Base-by-base conservation (phyloP, 805 yeast species). In the Starmerella sirachaensis region DNA sequence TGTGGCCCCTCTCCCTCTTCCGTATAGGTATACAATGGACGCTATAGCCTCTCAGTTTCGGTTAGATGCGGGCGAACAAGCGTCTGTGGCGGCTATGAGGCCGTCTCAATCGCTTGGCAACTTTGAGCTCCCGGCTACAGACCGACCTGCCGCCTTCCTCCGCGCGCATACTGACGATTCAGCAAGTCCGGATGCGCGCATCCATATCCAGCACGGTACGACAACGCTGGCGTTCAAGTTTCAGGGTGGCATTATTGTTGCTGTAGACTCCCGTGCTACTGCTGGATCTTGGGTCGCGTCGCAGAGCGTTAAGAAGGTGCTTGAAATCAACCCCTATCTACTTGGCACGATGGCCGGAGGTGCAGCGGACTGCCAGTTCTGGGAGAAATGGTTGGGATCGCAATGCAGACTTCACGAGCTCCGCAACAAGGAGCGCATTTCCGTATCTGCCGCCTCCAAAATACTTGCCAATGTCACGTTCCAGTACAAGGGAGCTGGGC, bases 291-390 rank as follows among this genome's bases (percentile, higher is more conserved):
- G 96, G 96, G 79, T 91, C 52, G 97, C 96, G 16, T 85, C 96
- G 12, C 96, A 86, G 60, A 85, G 96, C 3, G 98, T 91, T 47
- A 88, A 88, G 63, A 91, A 91, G 62, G 98, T 91, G 39, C 85
- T 91, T 54, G 88, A 88, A 61, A 91, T 91, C 63, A 91, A 91
- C 61, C 95, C 96, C 37, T 80, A 82, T 59, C 64, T 91, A 47
- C 69, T 91, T 52, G 98, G 98, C 48, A 91, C 98, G 16, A 77
- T 91, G 95, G 98, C 98, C 23, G 98, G 98, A 64, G 97, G 97
- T 66, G 98, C 98, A 34, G 97, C 97, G 22, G 98, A 91, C 64
- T 91, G 98, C 69, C 98, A 91, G 61, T 91, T 69, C 63, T 91
- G 98, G 98, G 97, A 91, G 64, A 83, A 96, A 25, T 91, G 97